These are phyloP conservation scores for Lactarius evosmus DNA, from an alignment of 768 basidiomycete species.

Conservation along the genomic window DNA sequence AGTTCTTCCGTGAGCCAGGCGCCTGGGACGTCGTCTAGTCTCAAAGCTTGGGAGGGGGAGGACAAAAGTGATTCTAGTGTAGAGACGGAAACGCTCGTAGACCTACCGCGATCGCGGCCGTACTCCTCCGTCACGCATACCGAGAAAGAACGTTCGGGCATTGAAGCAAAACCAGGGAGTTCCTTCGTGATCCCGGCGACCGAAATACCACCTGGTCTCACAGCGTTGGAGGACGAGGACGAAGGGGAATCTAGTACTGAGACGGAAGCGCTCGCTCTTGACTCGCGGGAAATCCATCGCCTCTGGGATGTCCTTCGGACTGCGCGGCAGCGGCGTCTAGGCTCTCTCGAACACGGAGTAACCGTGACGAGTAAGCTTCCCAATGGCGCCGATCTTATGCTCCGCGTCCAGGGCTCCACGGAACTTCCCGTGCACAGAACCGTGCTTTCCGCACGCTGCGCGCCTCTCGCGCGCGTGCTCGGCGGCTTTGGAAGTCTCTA, in stretches of 20 bases:
- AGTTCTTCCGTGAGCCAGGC: neutral
- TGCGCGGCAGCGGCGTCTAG: conserved; percentile 7
- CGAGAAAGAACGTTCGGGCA: conserved; percentile 26
- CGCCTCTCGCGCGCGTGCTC: conserved; percentile 45
- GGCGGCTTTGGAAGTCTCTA: conserved; percentile 30
- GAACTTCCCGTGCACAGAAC: conserved; percentile 60
- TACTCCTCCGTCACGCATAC: conserved; percentile 37
- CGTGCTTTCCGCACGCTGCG: conserved; percentile 61
- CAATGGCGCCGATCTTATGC: conserved; percentile 61
- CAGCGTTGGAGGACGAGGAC: conserved; percentile 29
- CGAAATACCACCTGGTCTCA: neutral
- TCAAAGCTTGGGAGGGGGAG: conserved; percentile 18
- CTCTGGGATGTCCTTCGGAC: conserved; percentile 28
- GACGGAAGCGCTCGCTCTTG: conserved; percentile 32
- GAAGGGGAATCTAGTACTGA: conserved; percentile 30
- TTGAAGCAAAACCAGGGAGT: conserved; percentile 12
- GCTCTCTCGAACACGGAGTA: conserved; percentile 11
- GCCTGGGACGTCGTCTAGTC: neutral
- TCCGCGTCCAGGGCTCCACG: conserved; percentile 43
- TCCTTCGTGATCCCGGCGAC: neutral
- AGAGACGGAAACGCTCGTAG: conserved; percentile 52
- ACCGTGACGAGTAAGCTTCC: conserved; percentile 26
- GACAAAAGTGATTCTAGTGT: neutral
- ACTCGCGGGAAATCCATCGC: conserved; percentile 37
- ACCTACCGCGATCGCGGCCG: conserved; percentile 65